phyloP scores from a whole-genome alignment of 2,329 filamentous ascomycete genomes.

The Alternaria brassicicola region DNA sequence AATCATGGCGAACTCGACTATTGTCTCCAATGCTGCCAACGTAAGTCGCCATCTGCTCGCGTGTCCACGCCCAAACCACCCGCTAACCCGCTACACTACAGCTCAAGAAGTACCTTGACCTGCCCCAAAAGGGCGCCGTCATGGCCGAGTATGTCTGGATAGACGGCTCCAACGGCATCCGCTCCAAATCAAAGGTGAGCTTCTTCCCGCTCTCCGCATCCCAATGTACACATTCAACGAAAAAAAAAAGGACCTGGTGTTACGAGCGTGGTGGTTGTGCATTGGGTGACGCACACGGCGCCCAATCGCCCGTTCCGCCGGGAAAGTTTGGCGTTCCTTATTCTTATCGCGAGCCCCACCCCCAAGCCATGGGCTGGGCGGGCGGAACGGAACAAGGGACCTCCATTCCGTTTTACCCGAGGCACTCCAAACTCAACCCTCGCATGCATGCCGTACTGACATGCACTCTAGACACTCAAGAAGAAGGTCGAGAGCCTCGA shows the following conservation, averaged over 20 bases:
- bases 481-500: constrained; percentile 63
- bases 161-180: constrained; percentile 79
- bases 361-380: constrained; percentile 33
- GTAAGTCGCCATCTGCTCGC: constrained; percentile 46
- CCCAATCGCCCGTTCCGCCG: constrained; percentile 23
- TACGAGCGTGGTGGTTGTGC: constrained; percentile 15
- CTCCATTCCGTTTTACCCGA: constrained; percentile 11
- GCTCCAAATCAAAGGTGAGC: constrained; percentile 95
- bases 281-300: constrained; percentile 29
- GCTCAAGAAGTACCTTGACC: constrained; percentile 89
- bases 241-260: constrained; percentile 1
- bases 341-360: constrained; percentile 40
- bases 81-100: constrained; percentile 52
- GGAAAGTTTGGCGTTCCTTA: constrained; percentile 19
- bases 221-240: too few relatives aligned
- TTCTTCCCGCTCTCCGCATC: constrained; percentile 16
- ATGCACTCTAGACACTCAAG: constrained; percentile 63
- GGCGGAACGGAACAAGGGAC: constrained; percentile 21
- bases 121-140: constrained; percentile 85
- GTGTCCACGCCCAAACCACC: constrained; percentile 13
- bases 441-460: constrained; percentile 24
- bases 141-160: constrained; percentile 99
- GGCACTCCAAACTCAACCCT: not conserved
- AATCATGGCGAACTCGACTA: constrained; percentile 47
- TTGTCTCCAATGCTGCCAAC: constrained; percentile 57